Conservation (phyloP, 306 rosid species). For the Rubus parviflorus region DNA sequence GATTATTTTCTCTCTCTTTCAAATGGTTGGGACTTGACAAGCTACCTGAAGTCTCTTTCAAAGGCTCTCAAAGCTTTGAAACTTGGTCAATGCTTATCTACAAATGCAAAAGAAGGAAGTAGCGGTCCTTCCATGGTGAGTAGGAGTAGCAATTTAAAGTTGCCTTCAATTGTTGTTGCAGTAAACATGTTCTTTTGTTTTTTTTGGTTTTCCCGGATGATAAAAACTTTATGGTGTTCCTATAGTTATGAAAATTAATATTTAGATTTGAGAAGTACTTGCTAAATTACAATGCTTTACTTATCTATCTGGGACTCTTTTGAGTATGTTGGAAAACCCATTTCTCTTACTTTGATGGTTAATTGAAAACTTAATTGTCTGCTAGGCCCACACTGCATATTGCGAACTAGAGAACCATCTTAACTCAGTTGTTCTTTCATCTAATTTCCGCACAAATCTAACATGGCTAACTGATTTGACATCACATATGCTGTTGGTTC, state of each 20-base stretch:
- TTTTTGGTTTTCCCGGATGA: not conserved
- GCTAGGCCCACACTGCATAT: not conserved
- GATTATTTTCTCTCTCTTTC: slow-evolving; percentile 92
- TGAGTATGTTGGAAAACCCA: not conserved
- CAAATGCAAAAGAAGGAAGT: slow-evolving; percentile 84
- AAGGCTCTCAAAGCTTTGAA: slow-evolving; percentile 90
- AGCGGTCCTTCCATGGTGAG: slow-evolving; percentile 80
- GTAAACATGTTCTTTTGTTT: not conserved
- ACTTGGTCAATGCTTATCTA: slow-evolving; percentile 63
- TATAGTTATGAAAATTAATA: not conserved
- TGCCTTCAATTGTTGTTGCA: not conserved
- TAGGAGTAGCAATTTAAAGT: slow-evolving; percentile 1
- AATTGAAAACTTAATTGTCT: not conserved
- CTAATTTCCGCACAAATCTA: not conserved
- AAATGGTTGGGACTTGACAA: slow-evolving; percentile 94
- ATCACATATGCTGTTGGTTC: slow-evolving; percentile 17
- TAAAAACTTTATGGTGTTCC: not conserved
- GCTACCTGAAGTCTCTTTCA: slow-evolving; percentile 95
- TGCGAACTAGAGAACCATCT: not conserved
- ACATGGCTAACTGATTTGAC: slow-evolving; percentile 16
- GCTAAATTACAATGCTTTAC: not conserved
- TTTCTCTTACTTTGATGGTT: not conserved
- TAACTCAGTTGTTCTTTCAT: not conserved
- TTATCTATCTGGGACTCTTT: not conserved
- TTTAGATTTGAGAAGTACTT: not conserved